Percentiles rank a stretch among this genome's conserved stretches.
Evolutionary conservation across 176 grass and related monocot species (phyloP).

Genomic region (Hsuehochloa calcarea): DNA sequence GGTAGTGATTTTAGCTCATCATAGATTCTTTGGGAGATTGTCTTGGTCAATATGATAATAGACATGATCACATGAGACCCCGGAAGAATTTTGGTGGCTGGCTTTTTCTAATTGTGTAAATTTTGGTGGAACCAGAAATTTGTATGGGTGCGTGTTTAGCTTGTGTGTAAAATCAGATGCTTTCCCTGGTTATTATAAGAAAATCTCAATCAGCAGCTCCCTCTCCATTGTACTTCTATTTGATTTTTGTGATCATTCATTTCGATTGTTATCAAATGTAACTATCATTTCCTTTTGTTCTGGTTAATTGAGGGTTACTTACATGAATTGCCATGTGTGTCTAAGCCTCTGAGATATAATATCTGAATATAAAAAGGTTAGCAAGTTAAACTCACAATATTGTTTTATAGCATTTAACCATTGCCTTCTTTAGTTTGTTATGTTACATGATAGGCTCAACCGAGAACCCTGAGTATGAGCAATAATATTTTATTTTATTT

Average conservation of each 20-base stretch:
- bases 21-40: constrained; percentile 24
- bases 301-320: constrained; percentile 1
- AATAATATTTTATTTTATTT: not conserved
- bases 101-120: constrained; percentile 21
- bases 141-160: constrained; percentile 16
- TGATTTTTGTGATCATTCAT: not conserved
- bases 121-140: constrained; percentile 11
- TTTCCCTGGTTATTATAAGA: constrained; percentile 22
- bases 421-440: not conserved
- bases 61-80: not conserved
- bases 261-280: not conserved
- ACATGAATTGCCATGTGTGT: not conserved
- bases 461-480: not conserved
- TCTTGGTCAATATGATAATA: constrained; percentile 28
- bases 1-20: constrained; percentile 28
- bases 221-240: not conserved
- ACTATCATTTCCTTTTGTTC: not conserved
- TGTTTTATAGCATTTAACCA: not conserved
- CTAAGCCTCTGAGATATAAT: not conserved
- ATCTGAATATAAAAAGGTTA: not conserved
- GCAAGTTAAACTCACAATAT: not conserved
- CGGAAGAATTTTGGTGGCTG: constrained; percentile 10
- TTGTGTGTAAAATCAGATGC: constrained; percentile 28
- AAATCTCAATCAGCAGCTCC: not conserved
- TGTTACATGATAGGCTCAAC: not conserved